Evolutionary conservation across 73 alveolate genomes (phyloP), one percentile per base, ranked within the genome.

Genomic region (Paramecium caudatum): DNA sequence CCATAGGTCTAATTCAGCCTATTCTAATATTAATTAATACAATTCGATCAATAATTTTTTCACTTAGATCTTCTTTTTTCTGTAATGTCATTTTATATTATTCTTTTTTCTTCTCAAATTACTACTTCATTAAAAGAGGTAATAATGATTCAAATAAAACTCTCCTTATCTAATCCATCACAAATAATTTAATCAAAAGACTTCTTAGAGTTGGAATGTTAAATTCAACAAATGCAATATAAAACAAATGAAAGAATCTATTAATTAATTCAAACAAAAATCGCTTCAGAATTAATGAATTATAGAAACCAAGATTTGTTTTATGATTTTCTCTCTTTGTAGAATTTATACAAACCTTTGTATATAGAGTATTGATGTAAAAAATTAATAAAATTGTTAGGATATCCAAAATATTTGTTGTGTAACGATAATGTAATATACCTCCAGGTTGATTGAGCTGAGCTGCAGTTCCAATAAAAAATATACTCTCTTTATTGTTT

Each of bases 261-360:
- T 93, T 93, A 33, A 93, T 90, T 34, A 93, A 91, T 91, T 93
- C 97, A 91, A 93, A 93, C 30, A 55, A 80, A 47, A 93, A 85
- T 55, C 94, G 90, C 84, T 93, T 93, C 10, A 82, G 47, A 4
- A 93, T 84, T 49, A 83, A 83, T 46, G 95, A 91, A 63, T 91
- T 93, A 84, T 93, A 70, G 82, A 90, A 93, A 13, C 61, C 47
- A 12, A 94, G 61, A 62, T 93, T 93, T 23, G 94, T 90, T 93
- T 87, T 93, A 91, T 93, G 97, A 85, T 93, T 93, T 82, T 93
- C 97, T 55, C 82, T 50, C 70, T 87, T 91, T 2, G 97, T 93
- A 33, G 94, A 90, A 82, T 82, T 36, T 17, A 86, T 49, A 47
- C 91, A 90, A 23, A 93, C 91, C 81, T 82, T 90, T 81, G 92